Percentiles rank a stretch among this genome's conserved stretches.
phyloP scores from a whole-genome alignment of 2,329 filamentous ascomycete genomes.

The Pseudogymnoascus sp. region DNA sequence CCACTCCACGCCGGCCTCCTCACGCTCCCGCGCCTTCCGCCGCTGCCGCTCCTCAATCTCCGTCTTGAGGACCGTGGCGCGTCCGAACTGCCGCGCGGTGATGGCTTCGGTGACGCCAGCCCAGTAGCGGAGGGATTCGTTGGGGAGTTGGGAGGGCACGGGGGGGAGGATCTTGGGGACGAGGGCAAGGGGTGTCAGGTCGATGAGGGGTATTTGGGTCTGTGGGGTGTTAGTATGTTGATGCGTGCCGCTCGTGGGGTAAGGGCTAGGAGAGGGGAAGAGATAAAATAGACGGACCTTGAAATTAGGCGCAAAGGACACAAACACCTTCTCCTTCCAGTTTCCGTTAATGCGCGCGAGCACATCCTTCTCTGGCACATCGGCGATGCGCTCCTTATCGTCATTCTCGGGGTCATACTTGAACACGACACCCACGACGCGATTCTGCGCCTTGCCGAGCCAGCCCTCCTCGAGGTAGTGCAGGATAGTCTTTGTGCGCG shows the following conservation, averaged over 20 bases:
- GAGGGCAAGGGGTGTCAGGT: constrained; percentile 75
- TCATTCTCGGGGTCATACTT: constrained; percentile 83
- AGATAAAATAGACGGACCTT: constrained; percentile 42
- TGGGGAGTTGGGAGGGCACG: constrained; percentile 66
- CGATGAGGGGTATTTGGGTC: constrained; percentile 67
- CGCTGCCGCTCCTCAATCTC: constrained; percentile 88
- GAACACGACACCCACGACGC: constrained; percentile 84
- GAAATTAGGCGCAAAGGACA: constrained; percentile 51
- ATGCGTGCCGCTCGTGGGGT: too few relatives aligned
- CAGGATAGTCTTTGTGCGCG: constrained; percentile 81
- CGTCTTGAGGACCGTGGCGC: constrained; percentile 79
- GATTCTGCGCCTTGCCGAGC: constrained; percentile 85
- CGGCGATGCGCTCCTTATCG: constrained; percentile 67
- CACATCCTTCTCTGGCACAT: constrained; percentile 78
- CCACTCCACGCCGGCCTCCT: constrained; percentile 62
- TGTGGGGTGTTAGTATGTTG: constrained; percentile 10
- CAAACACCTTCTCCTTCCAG: constrained; percentile 68
- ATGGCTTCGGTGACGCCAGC: constrained; percentile 81
- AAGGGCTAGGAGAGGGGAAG: not conserved
- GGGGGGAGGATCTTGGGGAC: constrained; percentile 74
- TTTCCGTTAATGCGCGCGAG: constrained; percentile 74
- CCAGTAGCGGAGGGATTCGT: constrained; percentile 89
- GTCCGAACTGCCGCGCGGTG: constrained; percentile 67
- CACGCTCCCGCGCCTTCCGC: constrained; percentile 72
- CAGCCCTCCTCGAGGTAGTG: constrained; percentile 93